Evolutionary conservation across 805 yeast species (phyloP).

Genomic region (Starmerella stigmatis): DNA sequence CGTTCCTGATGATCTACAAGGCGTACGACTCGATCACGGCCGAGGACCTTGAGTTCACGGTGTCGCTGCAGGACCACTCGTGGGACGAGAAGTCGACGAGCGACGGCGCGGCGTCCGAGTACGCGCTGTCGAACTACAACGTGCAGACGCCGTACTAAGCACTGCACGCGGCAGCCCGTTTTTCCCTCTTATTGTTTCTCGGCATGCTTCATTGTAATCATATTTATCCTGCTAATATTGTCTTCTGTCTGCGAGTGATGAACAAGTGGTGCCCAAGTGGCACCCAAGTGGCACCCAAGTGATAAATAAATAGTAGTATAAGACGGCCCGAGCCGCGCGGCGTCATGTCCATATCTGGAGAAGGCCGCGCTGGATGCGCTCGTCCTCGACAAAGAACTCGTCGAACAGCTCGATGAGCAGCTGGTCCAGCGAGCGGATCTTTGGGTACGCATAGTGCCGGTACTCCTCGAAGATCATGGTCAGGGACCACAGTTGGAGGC

Average conservation of each 20-base stretch:
- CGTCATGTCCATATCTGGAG: slow-evolving; percentile 19
- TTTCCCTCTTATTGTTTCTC: neutral
- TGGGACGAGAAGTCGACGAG: slow-evolving; percentile 32
- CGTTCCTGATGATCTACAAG: slow-evolving; percentile 91
- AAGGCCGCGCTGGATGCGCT: slow-evolving; percentile 19
- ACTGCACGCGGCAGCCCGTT: no score
- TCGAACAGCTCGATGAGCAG: slow-evolving; percentile 88
- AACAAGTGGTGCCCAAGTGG: no score
- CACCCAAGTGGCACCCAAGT: no score
- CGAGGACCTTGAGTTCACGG: slow-evolving; percentile 89
- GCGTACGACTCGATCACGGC: slow-evolving; percentile 93
- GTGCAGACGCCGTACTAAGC: slow-evolving; percentile 18
- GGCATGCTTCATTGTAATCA: neutral
- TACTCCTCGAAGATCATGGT: slow-evolving; percentile 94
- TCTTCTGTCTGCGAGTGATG: neutral
- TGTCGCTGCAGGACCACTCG: slow-evolving; percentile 41
- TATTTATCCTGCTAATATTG: neutral
- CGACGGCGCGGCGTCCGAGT: slow-evolving; percentile 26
- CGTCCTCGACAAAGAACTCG: slow-evolving; percentile 46
- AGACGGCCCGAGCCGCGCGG: no score
- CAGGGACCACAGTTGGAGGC: slow-evolving; percentile 84
- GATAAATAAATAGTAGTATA: no score
- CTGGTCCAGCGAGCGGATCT: slow-evolving; percentile 89
- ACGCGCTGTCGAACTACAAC: slow-evolving; percentile 31
- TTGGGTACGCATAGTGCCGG: slow-evolving; percentile 87